phyloP scores from a whole-genome alignment of 1,139 yeast genomes.

The Pichia kudriavzevii region DNA sequence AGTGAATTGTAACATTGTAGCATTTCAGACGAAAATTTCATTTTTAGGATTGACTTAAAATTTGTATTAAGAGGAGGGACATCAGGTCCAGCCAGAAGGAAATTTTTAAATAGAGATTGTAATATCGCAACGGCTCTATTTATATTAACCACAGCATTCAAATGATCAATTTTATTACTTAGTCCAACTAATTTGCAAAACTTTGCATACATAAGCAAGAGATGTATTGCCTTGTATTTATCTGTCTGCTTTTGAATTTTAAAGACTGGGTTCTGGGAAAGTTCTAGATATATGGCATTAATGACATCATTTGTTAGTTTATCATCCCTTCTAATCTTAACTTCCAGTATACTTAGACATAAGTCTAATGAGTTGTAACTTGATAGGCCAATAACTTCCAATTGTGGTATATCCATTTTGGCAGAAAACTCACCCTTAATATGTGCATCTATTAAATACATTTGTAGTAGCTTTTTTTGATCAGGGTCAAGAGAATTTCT shows the following conservation, averaged over 20 bases:
- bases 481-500: neutral
- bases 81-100: slow-evolving; percentile 19
- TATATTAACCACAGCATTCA: slow-evolving; percentile 28
- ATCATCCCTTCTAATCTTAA: neutral
- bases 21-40: slow-evolving; percentile 28
- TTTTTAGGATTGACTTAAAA: slow-evolving; percentile 31
- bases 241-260: slow-evolving; percentile 19
- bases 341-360: neutral
- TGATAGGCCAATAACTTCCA: too few relatives aligned
- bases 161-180: slow-evolving; percentile 18
- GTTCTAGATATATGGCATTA: neutral
- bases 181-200: slow-evolving; percentile 31
- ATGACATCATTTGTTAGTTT: neutral
- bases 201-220: slow-evolving; percentile 33
- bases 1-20: slow-evolving; percentile 32
- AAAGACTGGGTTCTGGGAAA: slow-evolving; percentile 6
- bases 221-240: slow-evolving; percentile 28
- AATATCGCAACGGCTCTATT: slow-evolving; percentile 37
- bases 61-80: slow-evolving; percentile 8
- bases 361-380: slow-evolving; percentile 1
- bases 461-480: neutral
- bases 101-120: slow-evolving; percentile 36
- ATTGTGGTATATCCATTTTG: neutral
- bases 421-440: slow-evolving; percentile 1
- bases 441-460: slow-evolving; percentile 1